Evolutionary conservation across 352 stramenopile genomes (phyloP).

Genomic region (Achlya hypogyna): DNA sequence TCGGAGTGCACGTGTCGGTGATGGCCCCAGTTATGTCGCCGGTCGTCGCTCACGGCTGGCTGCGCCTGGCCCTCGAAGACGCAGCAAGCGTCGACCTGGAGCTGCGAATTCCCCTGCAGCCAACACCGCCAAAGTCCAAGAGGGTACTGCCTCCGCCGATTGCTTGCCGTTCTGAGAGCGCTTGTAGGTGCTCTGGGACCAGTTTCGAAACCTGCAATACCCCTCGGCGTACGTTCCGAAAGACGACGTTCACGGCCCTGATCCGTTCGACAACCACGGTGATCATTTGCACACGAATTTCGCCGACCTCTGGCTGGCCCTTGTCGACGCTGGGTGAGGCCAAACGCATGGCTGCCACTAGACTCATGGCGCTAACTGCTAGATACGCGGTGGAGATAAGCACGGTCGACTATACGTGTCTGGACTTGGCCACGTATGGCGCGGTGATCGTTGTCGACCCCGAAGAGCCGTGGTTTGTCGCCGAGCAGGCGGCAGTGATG

Average conservation of each 20-base stretch:
- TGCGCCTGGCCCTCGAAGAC: slow-evolving; percentile 43
- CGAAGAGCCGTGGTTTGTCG: slow-evolving; percentile 66
- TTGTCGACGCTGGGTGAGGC: slow-evolving; percentile 33
- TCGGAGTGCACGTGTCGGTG: slow-evolving; percentile 65
- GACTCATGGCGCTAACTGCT: background rate
- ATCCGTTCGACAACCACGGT: slow-evolving; percentile 64
- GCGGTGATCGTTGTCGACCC: slow-evolving; percentile 71
- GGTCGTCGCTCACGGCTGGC: slow-evolving; percentile 31
- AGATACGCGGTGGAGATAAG: slow-evolving; percentile 73
- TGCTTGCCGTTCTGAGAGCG: background rate
- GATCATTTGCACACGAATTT: slow-evolving; percentile 85
- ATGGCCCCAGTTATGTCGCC: slow-evolving; percentile 34
- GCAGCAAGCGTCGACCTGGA: slow-evolving; percentile 30
- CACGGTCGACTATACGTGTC: slow-evolving; percentile 65
- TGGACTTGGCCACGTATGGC: slow-evolving; percentile 53
- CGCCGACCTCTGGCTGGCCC: slow-evolving; percentile 65
- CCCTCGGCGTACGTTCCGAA: slow-evolving; percentile 69
- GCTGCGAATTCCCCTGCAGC: slow-evolving; percentile 42
- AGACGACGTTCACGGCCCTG: slow-evolving; percentile 46
- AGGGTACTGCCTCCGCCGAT: slow-evolving; percentile 12
- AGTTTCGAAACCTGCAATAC: slow-evolving; percentile 84
- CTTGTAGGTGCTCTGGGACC: slow-evolving; percentile 67
- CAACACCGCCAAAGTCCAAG: slow-evolving; percentile 33
- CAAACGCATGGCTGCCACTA: background rate
- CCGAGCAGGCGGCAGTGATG: slow-evolving; percentile 50